phyloP scores from a whole-genome alignment of 2,329 filamentous ascomycete species.

The Incumbomyces lentus region DNA sequence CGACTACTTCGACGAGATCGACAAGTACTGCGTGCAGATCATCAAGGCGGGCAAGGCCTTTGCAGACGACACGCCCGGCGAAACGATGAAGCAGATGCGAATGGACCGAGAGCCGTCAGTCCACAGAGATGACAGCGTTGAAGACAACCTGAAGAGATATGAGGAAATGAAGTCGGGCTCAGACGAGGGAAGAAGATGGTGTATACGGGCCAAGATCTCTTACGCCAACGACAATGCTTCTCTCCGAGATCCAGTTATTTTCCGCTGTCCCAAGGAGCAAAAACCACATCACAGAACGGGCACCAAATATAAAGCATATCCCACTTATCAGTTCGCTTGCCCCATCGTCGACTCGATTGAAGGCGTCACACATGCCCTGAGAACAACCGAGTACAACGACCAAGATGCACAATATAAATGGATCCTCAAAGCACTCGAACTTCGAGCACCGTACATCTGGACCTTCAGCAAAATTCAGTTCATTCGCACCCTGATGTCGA shows the following conservation, averaged over 20 bases:
- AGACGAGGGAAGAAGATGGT: constrained; percentile 70
- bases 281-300: constrained; percentile 53
- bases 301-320: constrained; percentile 56
- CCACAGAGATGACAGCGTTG: constrained; percentile 64
- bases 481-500: constrained; percentile 40
- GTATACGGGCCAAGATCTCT: constrained; percentile 89
- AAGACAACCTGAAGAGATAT: constrained; percentile 78
- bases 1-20: constrained; percentile 89
- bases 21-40: constrained; percentile 72
- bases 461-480: constrained; percentile 46
- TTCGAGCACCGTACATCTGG: constrained; percentile 40
- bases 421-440: constrained; percentile 38
- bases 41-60: constrained; percentile 85
- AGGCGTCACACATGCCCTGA: constrained; percentile 54
- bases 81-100: constrained; percentile 76
- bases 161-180: constrained; percentile 87
- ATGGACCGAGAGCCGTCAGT: constrained; percentile 74
- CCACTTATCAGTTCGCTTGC: constrained; percentile 57
- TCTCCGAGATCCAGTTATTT: constrained; percentile 92
- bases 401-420: constrained; percentile 43
- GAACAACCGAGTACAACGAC: constrained; percentile 51
- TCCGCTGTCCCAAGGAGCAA: constrained; percentile 65
- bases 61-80: constrained; percentile 84
- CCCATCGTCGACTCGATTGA: constrained; percentile 54
- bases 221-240: constrained; percentile 90